Evolutionary conservation across 371 early-diverging fungal species (phyloP).

Genomic region (Mucor ambiguus): DNA sequence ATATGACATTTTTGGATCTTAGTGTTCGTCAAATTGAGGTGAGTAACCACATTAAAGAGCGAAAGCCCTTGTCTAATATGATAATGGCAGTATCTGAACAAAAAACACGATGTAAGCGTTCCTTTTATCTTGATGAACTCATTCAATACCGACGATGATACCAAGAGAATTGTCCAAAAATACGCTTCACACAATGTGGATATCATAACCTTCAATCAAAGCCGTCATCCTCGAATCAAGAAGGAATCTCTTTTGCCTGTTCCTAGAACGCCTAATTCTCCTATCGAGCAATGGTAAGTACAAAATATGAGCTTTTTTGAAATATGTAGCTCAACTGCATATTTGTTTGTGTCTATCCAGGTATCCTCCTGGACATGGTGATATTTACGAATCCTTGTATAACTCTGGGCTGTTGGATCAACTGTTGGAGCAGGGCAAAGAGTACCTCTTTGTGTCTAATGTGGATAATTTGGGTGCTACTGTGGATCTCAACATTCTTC

Average conservation of each 20-base stretch:
- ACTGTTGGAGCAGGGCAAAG: constrained; percentile 96
- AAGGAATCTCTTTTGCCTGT: constrained; percentile 95
- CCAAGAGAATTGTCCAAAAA: constrained; percentile 95
- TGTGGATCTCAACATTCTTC: constrained; percentile 93
- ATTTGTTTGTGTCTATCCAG: constrained; percentile 29
- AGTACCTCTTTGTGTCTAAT: constrained; percentile 99
- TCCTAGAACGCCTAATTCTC: constrained; percentile 64
- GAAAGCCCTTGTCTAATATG: neutral
- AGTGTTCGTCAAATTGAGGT: constrained; percentile 98
- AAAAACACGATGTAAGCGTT: constrained; percentile 85
- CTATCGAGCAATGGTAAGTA: constrained; percentile 56
- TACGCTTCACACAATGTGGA: constrained; percentile 89
- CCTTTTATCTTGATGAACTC: constrained; percentile 99
- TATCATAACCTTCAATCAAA: constrained; percentile 98
- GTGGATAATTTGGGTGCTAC: constrained; percentile 99
- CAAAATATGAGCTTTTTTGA: neutral
- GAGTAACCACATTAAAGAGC: constrained; percentile 6
- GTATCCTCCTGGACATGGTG: constrained; percentile 99
- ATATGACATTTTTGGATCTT: constrained; percentile 98
- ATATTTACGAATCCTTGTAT: constrained; percentile 92
- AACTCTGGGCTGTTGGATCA: constrained; percentile 97
- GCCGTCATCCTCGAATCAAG: constrained; percentile 94
- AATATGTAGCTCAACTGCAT: neutral
- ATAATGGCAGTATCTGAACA: constrained; percentile 81
- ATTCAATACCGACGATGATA: constrained; percentile 99